Percentiles rank a stretch among this genome's conserved stretches.
Conservation (phyloP, 2,329 filamentous ascomycete species). For the Monosporascus sp. region DNA sequence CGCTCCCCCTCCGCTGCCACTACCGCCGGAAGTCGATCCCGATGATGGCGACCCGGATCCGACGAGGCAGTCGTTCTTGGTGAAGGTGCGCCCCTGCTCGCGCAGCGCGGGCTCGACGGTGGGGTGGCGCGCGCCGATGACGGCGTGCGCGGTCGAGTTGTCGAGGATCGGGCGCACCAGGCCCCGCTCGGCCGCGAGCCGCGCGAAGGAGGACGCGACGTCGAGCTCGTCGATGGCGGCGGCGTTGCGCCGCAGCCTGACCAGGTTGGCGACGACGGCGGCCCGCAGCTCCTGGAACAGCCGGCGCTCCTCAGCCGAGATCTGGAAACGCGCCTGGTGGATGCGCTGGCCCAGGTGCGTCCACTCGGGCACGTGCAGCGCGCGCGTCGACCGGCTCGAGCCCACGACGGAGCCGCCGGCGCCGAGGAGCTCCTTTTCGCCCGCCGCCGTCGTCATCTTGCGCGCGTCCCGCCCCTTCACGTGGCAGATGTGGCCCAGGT, state of each 20-base stretch:
- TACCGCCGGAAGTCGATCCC: not conserved
- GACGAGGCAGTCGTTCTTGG: conserved; percentile 79
- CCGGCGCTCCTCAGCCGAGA: conserved; percentile 77
- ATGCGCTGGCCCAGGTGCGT: conserved; percentile 72
- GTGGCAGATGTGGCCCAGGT: conserved; percentile 85
- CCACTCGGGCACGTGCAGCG: conserved; percentile 83
- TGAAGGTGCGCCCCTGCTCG: conserved; percentile 75
- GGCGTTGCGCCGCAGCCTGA: conserved; percentile 84
- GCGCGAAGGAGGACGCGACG: conserved; percentile 80
- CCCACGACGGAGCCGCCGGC: conserved; percentile 48
- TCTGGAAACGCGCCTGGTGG: conserved; percentile 71
- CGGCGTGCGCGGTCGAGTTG: conserved; percentile 53
- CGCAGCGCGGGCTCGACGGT: conserved; percentile 82
- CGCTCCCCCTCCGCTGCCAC: conserved; percentile 38
- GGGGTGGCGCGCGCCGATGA: conserved; percentile 83
- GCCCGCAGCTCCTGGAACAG: conserved; percentile 73
- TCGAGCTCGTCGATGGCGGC: conserved; percentile 91
- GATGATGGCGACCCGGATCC: conserved; percentile 50
- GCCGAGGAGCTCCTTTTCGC: conserved; percentile 6
- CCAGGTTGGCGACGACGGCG: conserved; percentile 72
- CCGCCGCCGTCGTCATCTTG: conserved; percentile 7
- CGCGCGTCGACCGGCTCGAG: conserved; percentile 76
- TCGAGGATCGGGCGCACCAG: conserved; percentile 72
- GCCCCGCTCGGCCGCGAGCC: conserved; percentile 67
- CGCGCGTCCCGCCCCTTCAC: conserved; percentile 74